phyloP scores from a whole-genome alignment of 1,139 yeast species.

The Taiozyma onychis region DNA sequence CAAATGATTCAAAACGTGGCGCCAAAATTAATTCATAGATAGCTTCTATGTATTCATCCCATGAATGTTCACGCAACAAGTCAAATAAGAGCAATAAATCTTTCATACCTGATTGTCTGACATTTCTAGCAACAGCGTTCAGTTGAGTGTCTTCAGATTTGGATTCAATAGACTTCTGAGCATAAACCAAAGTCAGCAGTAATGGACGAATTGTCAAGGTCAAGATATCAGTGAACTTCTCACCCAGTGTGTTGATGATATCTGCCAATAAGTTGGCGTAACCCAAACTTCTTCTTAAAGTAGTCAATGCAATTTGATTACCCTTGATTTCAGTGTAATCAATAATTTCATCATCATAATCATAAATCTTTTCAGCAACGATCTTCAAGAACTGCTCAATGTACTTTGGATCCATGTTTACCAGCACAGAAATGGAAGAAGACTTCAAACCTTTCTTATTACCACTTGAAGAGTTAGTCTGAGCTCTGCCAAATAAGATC shows the following conservation, averaged over 20 bases:
- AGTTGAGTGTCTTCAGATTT: conserved; percentile 26
- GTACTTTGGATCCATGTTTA: conserved; percentile 50
- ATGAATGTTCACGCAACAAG: conserved; percentile 42
- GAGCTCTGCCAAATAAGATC: conserved; percentile 83
- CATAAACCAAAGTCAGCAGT: conserved; percentile 44
- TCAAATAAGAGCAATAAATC: conserved; percentile 48
- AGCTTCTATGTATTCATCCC: conserved; percentile 49
- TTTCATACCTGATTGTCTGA: conserved; percentile 58
- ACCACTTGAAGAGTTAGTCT: conserved; percentile 51
- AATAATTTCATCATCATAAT: conserved; percentile 25
- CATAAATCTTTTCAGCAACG: conserved; percentile 52
- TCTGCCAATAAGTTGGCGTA: conserved; percentile 66
- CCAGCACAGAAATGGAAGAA: conserved; percentile 70
- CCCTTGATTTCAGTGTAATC: conserved; percentile 21
- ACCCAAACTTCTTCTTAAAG: conserved; percentile 59
- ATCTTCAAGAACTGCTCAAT: conserved; percentile 56
- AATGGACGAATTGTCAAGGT: conserved; percentile 15
- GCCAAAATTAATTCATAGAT: conserved; percentile 51
- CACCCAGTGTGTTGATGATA: conserved; percentile 57
- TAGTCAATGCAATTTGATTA: conserved; percentile 17
- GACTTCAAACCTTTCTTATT: conserved; percentile 67
- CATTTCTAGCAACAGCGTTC: conserved; percentile 43
- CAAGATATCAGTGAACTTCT: conserved; percentile 42
- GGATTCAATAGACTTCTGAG: conserved; percentile 43
- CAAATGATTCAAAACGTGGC: conserved; percentile 65